phyloP scores from a whole-genome alignment of 768 basidiomycete species.

The Leccinum subgranulosum region DNA sequence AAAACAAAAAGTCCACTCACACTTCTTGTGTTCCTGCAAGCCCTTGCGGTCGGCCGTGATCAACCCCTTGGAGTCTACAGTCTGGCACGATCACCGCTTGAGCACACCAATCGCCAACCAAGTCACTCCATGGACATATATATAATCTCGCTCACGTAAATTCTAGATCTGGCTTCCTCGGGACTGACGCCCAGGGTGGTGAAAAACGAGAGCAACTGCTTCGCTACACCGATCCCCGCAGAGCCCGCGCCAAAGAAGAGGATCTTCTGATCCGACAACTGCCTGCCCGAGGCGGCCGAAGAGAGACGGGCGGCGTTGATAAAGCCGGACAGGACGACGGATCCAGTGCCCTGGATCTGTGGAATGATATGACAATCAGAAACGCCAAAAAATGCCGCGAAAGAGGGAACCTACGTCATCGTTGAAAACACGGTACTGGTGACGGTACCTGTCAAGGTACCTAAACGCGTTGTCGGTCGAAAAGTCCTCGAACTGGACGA shows the following conservation, averaged over 20 bases:
- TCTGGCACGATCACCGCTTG: slow-evolving; percentile 34
- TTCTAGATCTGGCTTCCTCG: slow-evolving; percentile 62
- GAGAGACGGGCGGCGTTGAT: slow-evolving; percentile 67
- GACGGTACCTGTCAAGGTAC: slow-evolving; percentile 62
- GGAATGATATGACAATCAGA: neutral
- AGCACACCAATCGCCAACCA: slow-evolving; percentile 2
- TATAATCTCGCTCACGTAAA: slow-evolving; percentile 51
- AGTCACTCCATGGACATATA: neutral
- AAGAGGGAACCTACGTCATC: slow-evolving; percentile 54
- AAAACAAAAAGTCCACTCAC: slow-evolving; percentile 30
- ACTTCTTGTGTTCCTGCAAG: slow-evolving; percentile 72
- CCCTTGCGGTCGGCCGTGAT: slow-evolving; percentile 67
- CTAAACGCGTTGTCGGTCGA: slow-evolving; percentile 77
- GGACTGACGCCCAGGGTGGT: slow-evolving; percentile 53
- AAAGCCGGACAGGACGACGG: slow-evolving; percentile 74
- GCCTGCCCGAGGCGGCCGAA: slow-evolving; percentile 40
- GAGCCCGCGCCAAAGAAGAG: slow-evolving; percentile 58
- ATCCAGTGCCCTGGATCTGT: slow-evolving; percentile 70
- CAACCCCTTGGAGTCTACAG: slow-evolving; percentile 75
- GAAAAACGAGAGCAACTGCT: slow-evolving; percentile 48
- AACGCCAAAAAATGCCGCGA: neutral
- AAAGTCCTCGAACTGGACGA: slow-evolving; percentile 79
- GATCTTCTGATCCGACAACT: slow-evolving; percentile 48
- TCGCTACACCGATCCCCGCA: slow-evolving; percentile 53
- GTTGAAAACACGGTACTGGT: slow-evolving; percentile 61